Evolutionary conservation across 208 protist genomes (phyloP), one percentile per base, ranked within the genome.

Genomic region (Herpetomonas tarakana): DNA sequence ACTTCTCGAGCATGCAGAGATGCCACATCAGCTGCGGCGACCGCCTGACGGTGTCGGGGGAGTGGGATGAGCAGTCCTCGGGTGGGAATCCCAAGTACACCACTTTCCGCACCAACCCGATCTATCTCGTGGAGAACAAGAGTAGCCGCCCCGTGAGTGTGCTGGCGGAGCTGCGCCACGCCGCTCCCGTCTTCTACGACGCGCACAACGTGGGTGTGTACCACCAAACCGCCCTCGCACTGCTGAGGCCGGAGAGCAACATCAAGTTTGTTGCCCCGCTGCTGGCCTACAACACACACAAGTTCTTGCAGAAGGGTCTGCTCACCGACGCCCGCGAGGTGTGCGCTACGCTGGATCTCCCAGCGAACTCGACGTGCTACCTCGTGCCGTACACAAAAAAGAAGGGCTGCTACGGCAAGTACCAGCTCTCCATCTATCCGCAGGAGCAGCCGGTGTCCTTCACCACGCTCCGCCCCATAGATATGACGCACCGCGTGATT

Each of bases 1-100:
- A 89, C 76, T 93, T 90, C 61, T 78, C 78, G 11, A 91, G 78
- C 62, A 65, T 93, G 58, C 78, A 88, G 72, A 71, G 74, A 54
- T 90, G 82, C 63, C 76, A 93, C 71, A 92, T 92, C 61, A 89
- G 88, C 73, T 94, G 85, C 64, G 88, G 88, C 56, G 83, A 91
- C 59, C 85, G 85, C n/a, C 60, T 92, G 26, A 94, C 74, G 7
- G 60, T 71, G 35, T 51, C 58, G 0, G 83, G 85, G 11, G 55
- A 51, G 57, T 95, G 88, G 88, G 74, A 81, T 50, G 41, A 55
- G 26, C 65, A 77, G 49, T 90, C 83, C 1, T 58, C 57, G 24
- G 88, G 88, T 19, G 88, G 88, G 41, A 91, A 86, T 58, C 76
- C 88, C 39, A 89, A 82, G 68, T 85, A 79, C 56, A 91, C 88